Base-by-base conservation (phyloP, 345 rosid genomes). In the Bruguiera parviflora region DNA sequence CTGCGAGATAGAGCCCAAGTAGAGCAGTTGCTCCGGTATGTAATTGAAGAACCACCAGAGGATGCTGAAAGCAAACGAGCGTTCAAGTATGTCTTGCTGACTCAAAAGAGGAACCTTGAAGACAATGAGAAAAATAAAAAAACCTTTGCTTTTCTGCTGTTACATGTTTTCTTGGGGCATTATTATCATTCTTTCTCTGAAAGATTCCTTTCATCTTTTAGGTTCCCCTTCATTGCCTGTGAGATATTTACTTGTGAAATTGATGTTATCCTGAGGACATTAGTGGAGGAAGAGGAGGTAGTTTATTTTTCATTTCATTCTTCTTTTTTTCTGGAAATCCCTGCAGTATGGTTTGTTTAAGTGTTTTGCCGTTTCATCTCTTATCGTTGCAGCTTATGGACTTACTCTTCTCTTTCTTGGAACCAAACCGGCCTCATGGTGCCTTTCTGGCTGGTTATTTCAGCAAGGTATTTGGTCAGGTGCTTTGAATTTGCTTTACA, bases 231-330 rank as follows among this genome's bases (percentile, higher is more conserved):
- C 83, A 83, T 96, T 77, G 85, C 99, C 52, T 92, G 97, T 69
- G 99, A 96, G 89, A 84, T 96, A 74, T 90, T 96, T 77, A 89
- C 97, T 49, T 96, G 99, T 67, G 99, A 96, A 79, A 96, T 92
- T 77, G 99, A 96, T 80, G 97, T 90, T 73, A 92, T 96, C 72
- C 86, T 96, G 58, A 96, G 89, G 85, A 85, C 99, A 59, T 69
- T 96, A 76, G 93, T 92, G 68, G 99, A 96, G 78, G 99, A 96
- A 62, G 87, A 89, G 80, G 96, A 96, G 96, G 98, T 96, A 32
- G 63, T 32, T 21, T 70, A 56, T 67, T 33, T 27, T 24, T 56
- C 28, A 28, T 57, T 24, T 58, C 53, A 6, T n/a, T 32, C 39
- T 43, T 43, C 49, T 47, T 25, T 31, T 33, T 13, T 24, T 2